Base-by-base conservation (phyloP, 768 basidiomycete species). In the Russula lepida region DNA sequence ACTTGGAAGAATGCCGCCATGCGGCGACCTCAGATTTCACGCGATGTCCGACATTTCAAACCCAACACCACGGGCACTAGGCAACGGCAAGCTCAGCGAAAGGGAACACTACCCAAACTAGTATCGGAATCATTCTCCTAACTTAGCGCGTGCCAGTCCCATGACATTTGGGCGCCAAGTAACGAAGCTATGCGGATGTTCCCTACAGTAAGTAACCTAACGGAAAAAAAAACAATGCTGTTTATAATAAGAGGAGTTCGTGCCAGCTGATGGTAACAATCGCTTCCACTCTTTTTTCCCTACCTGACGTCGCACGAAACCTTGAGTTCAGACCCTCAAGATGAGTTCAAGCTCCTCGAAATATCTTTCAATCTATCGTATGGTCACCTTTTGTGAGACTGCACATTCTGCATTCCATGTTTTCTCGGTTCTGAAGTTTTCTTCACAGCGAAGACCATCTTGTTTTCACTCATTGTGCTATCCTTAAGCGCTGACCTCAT, bases 381-480 rank as follows among this genome's bases (percentile, higher is more conserved):
- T 30, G 21, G 27, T 32, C 12, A 53, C 56, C 3, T 62, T 62
- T 6, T 43, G 61, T 62, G 33, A 28, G 56, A 21, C 7, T 7
- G 6, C 19, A 28, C 21, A 32, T 48, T 25, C 13, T 47, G 3
- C 28, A 19, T 13, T 25, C 6, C 12, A 15, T 11, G 17, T 32
- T 27, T 30, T 27, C 19, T 3, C 23, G 4, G 13, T 41, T 13
- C 44, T 62, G 44, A 53, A 47, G 2, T 0, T 15, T 7, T 47
- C 21, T 7, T 17, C 43, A 15, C 12, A 62, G 61, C 23, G 19
- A 62, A 57, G 9, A 30, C 59, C 27, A 33, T 49, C 23, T 7
- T 71, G 9, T 71, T 74, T 54, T 67, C 73, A 7, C 0, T 74
- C 32, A 68, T 77, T 51, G 71, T 65, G 23, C 57, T 77, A 23